Evolutionary conservation across 1,139 yeast genomes (phyloP).

Genomic region (Meyerozyma guilliermondii): DNA sequence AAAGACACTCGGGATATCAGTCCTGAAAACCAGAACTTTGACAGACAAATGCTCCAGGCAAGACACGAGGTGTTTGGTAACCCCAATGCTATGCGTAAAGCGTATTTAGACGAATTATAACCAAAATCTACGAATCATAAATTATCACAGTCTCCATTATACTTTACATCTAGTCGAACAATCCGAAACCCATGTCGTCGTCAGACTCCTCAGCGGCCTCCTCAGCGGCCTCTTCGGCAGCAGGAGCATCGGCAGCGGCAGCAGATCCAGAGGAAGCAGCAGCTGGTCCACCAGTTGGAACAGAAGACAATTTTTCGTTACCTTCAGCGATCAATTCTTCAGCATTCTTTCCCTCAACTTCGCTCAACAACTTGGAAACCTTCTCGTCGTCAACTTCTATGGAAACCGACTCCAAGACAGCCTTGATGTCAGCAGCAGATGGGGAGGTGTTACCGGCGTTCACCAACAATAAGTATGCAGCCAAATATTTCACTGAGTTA

Average conservation of each 20-base stretch:
- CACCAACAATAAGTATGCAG: slow-evolving; percentile 64
- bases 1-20: slow-evolving; percentile 26
- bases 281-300: slow-evolving; percentile 97
- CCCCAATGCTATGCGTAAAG: slow-evolving; percentile 63
- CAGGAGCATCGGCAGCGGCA: slow-evolving; percentile 64
- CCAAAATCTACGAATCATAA: too few species aligned
- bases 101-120: slow-evolving; percentile 49
- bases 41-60: slow-evolving; percentile 45
- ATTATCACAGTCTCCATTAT: neutral
- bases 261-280: slow-evolving; percentile 67
- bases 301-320: slow-evolving; percentile 90
- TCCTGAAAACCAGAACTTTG: slow-evolving; percentile 31
- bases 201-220: slow-evolving; percentile 54
- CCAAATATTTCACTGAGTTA: slow-evolving; percentile 52
- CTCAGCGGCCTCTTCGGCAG: slow-evolving; percentile 64
- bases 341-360: slow-evolving; percentile 91
- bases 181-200: slow-evolving; percentile 49
- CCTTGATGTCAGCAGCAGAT: slow-evolving; percentile 86
- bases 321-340: slow-evolving; percentile 95
- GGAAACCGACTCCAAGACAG: slow-evolving; percentile 89
- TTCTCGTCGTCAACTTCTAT: slow-evolving; percentile 92
- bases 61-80: slow-evolving; percentile 79
- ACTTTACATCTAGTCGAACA: slow-evolving; percentile 38
- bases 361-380: slow-evolving; percentile 76
- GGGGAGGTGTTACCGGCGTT: slow-evolving; percentile 74